Evolutionary conservation across 23 red algal species (phyloP), one percentile per base, ranked within the genome.

Genomic region (Gracilariopsis chorda): DNA sequence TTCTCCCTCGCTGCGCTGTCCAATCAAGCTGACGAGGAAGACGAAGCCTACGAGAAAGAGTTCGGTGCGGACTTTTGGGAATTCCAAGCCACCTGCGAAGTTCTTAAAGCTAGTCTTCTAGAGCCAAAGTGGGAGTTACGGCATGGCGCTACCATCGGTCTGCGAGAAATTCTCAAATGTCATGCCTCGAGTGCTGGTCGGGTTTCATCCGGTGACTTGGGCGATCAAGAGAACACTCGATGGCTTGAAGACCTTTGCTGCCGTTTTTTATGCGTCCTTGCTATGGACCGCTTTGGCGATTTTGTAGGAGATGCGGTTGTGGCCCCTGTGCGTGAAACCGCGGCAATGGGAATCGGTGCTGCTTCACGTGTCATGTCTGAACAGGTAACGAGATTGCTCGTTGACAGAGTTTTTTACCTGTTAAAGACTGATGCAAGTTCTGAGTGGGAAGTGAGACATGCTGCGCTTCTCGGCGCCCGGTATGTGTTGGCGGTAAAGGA

Each of bases 211-310:
- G 91, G 80, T 20, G 23, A 63, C 47, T 21, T 67, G 45, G 78
- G 64, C 13, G 94, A 80, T 33, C 28, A 75, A 39, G 88, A 88
- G 75, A 98, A 98, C 53, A 39, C 59, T 33, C 21, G 42, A 25
- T 88, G 87, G 87, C 53, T 95, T 37, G 92, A 99, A 69, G 97
- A 99, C 83, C 7, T 99, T 37, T 94, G 90, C 32, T 96, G 89
- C 37, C 90, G 97, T 1, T 23, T 99, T 30, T 25, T 95, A 25
- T 93, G 93, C 42, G 90, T 99, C 37, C 86, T 99, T 20, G 92
- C 97, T 37, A 89, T 99, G 71, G 97, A 99, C 52, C 90, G 97
- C 7, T 99, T 99, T 78, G 90, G 93, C 42, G 97, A 99, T 84
- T 99, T 92, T 80, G 94, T 93, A 23, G 93, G 88, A 23, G 91